phyloP scores from a whole-genome alignment of 306 rosid species.

The Ceratonia siliqua region DNA sequence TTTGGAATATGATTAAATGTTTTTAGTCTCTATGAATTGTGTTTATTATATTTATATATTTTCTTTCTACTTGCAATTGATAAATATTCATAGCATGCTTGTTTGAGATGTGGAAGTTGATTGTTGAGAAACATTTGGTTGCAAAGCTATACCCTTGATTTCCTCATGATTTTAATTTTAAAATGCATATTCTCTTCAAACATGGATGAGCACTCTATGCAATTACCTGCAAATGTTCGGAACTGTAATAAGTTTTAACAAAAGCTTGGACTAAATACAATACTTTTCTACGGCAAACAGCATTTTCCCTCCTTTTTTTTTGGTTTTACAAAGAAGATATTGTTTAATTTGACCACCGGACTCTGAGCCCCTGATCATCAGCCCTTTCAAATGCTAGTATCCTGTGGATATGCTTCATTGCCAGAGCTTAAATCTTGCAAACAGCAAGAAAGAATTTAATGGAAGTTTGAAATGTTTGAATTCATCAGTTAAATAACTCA shows the following conservation, averaged over 20 bases:
- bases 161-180: background rate
- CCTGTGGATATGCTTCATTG: background rate
- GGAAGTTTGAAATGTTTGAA: background rate
- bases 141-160: background rate
- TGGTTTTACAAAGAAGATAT: background rate
- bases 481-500: constrained; percentile 15
- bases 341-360: background rate
- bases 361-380: background rate
- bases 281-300: background rate
- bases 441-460: background rate
- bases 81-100: background rate
- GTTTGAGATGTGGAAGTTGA: background rate
- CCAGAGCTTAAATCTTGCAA: constrained; percentile 5
- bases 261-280: background rate
- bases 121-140: constrained; percentile 10
- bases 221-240: background rate
- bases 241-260: background rate
- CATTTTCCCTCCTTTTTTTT: background rate
- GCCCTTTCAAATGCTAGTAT: background rate
- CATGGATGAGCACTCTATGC: background rate
- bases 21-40: background rate
- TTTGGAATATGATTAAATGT: background rate
- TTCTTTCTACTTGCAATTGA: background rate
- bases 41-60: background rate
- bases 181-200: background rate